Base-by-base conservation (phyloP, 169 alveolate genomes). In the Plasmodium fragile region DNA sequence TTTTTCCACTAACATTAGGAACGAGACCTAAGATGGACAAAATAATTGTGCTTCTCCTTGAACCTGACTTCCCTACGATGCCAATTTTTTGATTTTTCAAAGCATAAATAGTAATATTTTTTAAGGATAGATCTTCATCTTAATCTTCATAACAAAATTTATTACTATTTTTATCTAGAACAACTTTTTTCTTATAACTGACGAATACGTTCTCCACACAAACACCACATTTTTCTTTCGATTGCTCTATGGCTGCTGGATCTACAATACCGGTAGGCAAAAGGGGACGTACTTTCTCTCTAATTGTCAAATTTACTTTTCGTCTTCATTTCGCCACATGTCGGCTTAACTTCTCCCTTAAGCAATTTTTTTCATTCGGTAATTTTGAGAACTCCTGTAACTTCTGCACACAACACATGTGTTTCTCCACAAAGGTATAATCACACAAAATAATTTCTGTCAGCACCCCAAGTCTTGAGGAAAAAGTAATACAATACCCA, bases 11-110 rank as follows among this genome's bases (percentile, higher is more conserved):
- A 39, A 11, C 85, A 22, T 69, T 75, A 59, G 79, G 52, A 69
- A 92, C 70, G 41, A 95, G 84, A n/a, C 96, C 96, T 36, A 95
- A 77, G 7, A 95, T 90, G 10, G 95, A 94, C 43, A 95, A 78
- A 81, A 95, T 78, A 10, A 95, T 81, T 22, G 96, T 95, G n/a
- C 96, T 92, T 39, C 92, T 95, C n/a, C 96, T 95, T 82, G 96
- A 89, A 0, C 96, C 96, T 4, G 96, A 77, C 84, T 93, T 95
- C 1, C 96, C 96, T 39, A 95, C 89, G 72, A 95, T 92, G 6
- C 96, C 96, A n/a, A 95, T 95, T 53, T 95, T 94, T 36, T 95
- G 95, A 84, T 95, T 95, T 83, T 94, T 94, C 39, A 92, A 94
- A 32, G 96, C 96, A 70, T 89, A 92, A 25, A 87, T 71, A 83